phyloP scores from a whole-genome alignment of 1,284 basidiomycete genomes.

The Pseudozyma hubeiensis region DNA sequence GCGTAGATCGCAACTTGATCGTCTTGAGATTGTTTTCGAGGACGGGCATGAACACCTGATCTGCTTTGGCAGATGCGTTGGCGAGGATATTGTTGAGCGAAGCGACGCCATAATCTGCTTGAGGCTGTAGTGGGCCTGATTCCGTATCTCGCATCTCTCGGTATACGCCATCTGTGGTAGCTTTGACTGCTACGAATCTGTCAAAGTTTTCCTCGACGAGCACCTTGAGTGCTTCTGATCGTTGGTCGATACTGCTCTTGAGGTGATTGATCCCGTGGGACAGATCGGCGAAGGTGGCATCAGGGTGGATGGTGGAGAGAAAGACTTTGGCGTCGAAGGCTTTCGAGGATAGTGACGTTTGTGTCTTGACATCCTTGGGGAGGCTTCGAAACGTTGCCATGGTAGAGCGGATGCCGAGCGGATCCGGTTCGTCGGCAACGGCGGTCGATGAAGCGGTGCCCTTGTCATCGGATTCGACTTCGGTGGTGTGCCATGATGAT shows the following conservation, averaged over 20 bases:
- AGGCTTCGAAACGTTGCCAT: conserved; percentile 70
- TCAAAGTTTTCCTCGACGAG: conserved; percentile 99
- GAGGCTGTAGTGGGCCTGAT: conserved; percentile 81
- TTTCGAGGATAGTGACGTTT: conserved; percentile 77
- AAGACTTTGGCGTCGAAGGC: conserved; percentile 95
- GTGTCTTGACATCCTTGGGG: conserved; percentile 44
- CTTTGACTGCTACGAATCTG: conserved; percentile 96
- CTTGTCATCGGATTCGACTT: conserved; percentile 27
- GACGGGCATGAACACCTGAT: conserved; percentile 95
- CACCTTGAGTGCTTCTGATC: conserved; percentile 91
- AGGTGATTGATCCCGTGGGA: conserved; percentile 71
- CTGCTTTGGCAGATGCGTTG: conserved; percentile 82
- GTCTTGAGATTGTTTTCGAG: conserved; percentile 96
- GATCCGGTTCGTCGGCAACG: conserved; percentile 65
- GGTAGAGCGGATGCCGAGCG: conserved; percentile 66
- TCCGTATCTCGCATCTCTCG: conserved; percentile 79
- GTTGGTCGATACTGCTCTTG: conserved; percentile 59
- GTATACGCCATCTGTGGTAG: conserved; percentile 91
- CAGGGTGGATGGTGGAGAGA: conserved; percentile 89
- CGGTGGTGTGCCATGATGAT: conserved; percentile 60
- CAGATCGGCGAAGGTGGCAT: conserved; percentile 91
- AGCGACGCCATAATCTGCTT: conserved; percentile 83
- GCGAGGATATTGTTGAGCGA: conserved; percentile 76
- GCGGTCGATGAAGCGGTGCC: conserved; percentile 24
- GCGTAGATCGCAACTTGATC: conserved; percentile 88